Evolutionary conservation across 345 rosid species (phyloP).

Genomic region (Draba incana): DNA sequence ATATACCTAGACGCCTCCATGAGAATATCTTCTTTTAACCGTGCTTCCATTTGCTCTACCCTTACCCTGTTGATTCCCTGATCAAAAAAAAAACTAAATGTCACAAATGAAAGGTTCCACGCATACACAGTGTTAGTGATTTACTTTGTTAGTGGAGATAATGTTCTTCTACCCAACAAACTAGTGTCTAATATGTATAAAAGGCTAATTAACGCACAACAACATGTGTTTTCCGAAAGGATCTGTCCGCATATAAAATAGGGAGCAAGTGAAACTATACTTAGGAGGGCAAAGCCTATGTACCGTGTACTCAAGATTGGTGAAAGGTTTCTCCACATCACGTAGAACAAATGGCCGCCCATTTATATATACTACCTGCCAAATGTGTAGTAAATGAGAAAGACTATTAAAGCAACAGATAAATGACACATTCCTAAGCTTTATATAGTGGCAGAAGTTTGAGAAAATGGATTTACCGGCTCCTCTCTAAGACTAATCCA

Average conservation of each 20-base stretch:
- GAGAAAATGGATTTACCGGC: slow-evolving; percentile 56
- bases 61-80: slow-evolving; percentile 92
- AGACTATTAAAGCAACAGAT: no score
- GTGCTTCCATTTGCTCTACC: slow-evolving; percentile 96
- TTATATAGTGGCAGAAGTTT: not conserved
- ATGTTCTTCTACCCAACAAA: not conserved
- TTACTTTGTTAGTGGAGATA: not conserved
- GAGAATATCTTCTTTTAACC: slow-evolving; percentile 87
- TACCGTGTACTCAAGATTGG: slow-evolving; percentile 99
- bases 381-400: no score
- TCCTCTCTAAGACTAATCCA: slow-evolving; percentile 99
- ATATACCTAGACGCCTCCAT: slow-evolving; percentile 90
- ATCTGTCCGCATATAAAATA: not conserved
- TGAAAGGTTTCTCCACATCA: slow-evolving; percentile 92
- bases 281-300: slow-evolving; percentile 19
- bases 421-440: no score
- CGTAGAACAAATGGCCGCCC: slow-evolving; percentile 98
- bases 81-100: slow-evolving; percentile 20
- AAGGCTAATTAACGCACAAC: not conserved
- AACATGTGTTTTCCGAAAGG: not conserved
- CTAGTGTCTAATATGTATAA: slow-evolving; percentile 3
- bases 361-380: slow-evolving; percentile 84
- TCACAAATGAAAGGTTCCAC: slow-evolving; percentile 27
- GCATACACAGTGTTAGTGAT: not conserved
- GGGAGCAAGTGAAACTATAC: slow-evolving; percentile 3